Evolutionary conservation across 805 yeast species (phyloP).

Genomic region (Metschnikowia anglica): DNA sequence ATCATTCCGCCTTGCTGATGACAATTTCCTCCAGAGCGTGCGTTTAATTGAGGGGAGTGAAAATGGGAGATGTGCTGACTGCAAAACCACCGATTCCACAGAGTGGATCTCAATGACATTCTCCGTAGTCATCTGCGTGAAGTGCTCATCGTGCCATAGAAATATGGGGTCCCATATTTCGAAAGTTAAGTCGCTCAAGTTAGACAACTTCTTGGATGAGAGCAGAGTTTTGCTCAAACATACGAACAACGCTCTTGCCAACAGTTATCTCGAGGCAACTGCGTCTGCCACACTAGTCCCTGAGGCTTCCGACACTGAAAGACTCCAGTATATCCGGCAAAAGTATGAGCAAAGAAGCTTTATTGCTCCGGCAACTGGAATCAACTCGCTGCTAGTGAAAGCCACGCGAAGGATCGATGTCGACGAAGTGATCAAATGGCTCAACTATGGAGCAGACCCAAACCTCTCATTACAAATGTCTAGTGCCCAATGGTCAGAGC

Average conservation of each 20-base stretch:
- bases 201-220: conserved; percentile 70
- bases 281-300: conserved; percentile 27
- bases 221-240: conserved; percentile 50
- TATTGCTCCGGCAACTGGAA: conserved; percentile 24
- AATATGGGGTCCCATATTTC: conserved; percentile 81
- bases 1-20: conserved; percentile 19
- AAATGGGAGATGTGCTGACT: conserved; percentile 75
- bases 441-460: conserved; percentile 50
- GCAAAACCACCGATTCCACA: conserved; percentile 61
- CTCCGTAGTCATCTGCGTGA: conserved; percentile 71
- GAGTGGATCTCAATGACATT: conserved; percentile 87
- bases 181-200: conserved; percentile 72
- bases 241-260: conserved; percentile 55
- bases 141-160: conserved; percentile 87
- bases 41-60: conserved; percentile 45
- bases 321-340: conserved; percentile 58
- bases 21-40: conserved; percentile 38
- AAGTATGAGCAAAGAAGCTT: conserved; percentile 63
- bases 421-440: conserved; percentile 40
- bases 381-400: conserved; percentile 44
- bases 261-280: conserved; percentile 58
- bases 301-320: conserved; percentile 40
- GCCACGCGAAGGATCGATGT: conserved; percentile 53
- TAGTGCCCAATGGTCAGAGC: conserved; percentile 18
- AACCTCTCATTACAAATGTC: conserved; percentile 40